Evolutionary conservation across 306 rosid genomes (phyloP).

Genomic region (Prunus salicina): DNA sequence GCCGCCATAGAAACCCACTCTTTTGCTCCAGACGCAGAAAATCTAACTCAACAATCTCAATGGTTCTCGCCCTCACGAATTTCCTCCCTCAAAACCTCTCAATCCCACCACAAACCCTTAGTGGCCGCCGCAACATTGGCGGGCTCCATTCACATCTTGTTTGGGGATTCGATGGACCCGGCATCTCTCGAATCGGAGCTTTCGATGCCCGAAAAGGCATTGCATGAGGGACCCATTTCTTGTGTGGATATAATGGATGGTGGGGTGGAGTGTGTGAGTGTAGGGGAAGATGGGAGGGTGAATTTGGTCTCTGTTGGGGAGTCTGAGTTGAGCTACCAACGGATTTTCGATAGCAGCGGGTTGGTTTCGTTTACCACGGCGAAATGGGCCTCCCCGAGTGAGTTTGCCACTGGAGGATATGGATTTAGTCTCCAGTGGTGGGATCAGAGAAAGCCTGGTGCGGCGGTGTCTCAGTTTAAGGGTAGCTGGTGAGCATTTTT

Average conservation of each 20-base stretch:
- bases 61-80: constrained; percentile 59
- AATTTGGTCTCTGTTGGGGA: constrained; percentile 58
- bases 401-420: constrained; percentile 82
- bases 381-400: constrained; percentile 86
- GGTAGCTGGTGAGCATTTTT: constrained; percentile 61
- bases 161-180: constrained; percentile 44
- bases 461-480: constrained; percentile 84
- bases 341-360: constrained; percentile 73
- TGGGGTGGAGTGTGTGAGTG: constrained; percentile 68
- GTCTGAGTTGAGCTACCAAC: constrained; percentile 39
- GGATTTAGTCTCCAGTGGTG: constrained; percentile 93
- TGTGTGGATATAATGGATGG: constrained; percentile 66
- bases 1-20: constrained; percentile 60
- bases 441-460: constrained; percentile 86
- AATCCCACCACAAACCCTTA: constrained; percentile 47
- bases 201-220: constrained; percentile 47
- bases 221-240: constrained; percentile 48
- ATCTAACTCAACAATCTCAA: constrained; percentile 44
- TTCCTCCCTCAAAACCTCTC: constrained; percentile 62
- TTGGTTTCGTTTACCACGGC: constrained; percentile 67
- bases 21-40: constrained; percentile 31
- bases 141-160: constrained; percentile 69
- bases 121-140: constrained; percentile 53
- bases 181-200: constrained; percentile 45
- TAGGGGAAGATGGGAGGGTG: constrained; percentile 81